Evolutionary conservation across 192 early-diverging fungal genomes (phyloP).

Genomic region (Spinellus fusiger): DNA sequence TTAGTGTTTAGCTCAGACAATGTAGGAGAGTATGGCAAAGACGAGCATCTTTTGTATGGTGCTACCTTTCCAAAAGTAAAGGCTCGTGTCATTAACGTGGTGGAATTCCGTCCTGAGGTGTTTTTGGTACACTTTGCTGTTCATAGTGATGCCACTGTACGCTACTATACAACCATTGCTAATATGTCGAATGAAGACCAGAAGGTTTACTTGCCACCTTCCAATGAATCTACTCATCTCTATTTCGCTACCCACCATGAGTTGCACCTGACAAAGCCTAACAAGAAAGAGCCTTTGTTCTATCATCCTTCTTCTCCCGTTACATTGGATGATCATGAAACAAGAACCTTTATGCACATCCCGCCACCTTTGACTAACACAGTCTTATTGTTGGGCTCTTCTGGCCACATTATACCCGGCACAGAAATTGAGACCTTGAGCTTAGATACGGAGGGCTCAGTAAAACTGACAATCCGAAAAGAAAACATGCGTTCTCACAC

Average conservation of each 20-base stretch:
- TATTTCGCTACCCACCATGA: constrained; percentile 14
- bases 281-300: constrained; percentile 22
- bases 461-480: constrained; percentile 8
- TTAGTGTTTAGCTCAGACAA: constrained; percentile 47
- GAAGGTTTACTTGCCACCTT: constrained; percentile 28
- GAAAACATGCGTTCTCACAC: not conserved
- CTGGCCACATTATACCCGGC: constrained; percentile 34
- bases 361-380: constrained; percentile 4
- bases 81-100: constrained; percentile 6
- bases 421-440: constrained; percentile 13
- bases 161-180: constrained; percentile 27
- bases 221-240: constrained; percentile 12
- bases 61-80: constrained; percentile 34
- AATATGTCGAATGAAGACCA: constrained; percentile 35
- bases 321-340: constrained; percentile 31
- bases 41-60: constrained; percentile 30
- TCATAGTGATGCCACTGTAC: not conserved
- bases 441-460: not conserved
- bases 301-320: constrained; percentile 31
- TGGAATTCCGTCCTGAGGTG: constrained; percentile 24
- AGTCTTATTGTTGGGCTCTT: constrained; percentile 20
- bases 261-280: constrained; percentile 12
- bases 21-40: constrained; percentile 20
- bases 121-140: constrained; percentile 31
- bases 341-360: constrained; percentile 31